Evolutionary conservation across 768 basidiomycete genomes (phyloP).

Genomic region (Lentinula lateritia): DNA sequence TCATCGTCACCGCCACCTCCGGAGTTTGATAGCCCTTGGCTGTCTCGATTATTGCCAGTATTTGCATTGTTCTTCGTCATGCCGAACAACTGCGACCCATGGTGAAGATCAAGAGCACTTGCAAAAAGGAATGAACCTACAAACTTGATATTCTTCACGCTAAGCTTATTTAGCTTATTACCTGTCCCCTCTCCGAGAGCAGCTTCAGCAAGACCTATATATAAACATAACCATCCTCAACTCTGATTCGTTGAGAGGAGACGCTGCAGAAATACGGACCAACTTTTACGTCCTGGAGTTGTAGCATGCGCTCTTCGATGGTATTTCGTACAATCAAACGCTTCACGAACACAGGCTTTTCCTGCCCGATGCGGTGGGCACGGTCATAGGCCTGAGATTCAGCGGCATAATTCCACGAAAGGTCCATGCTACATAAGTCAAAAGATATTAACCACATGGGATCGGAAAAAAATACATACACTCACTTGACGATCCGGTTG

Average conservation of each 20-base stretch:
- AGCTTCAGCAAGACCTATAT: conserved; percentile 55
- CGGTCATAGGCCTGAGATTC: conserved; percentile 68
- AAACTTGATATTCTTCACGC: conserved; percentile 63
- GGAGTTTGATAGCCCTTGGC: not conserved
- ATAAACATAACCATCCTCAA: not conserved
- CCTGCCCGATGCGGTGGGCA: conserved; percentile 66
- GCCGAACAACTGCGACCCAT: conserved; percentile 29
- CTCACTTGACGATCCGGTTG: conserved; percentile 66
- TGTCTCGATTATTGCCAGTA: not conserved
- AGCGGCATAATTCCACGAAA: conserved; percentile 70
- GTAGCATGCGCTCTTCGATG: conserved; percentile 76
- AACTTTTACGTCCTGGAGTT: conserved; percentile 62
- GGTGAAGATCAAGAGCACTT: not conserved
- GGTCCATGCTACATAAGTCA: conserved; percentile 45
- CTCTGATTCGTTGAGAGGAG: not conserved
- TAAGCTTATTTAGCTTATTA: conserved; percentile 55
- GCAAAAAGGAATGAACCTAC: conserved; percentile 26
- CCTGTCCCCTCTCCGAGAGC: conserved; percentile 67
- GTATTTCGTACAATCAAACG: conserved; percentile 62
- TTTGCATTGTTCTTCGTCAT: conserved; percentile 16
- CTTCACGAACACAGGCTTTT: conserved; percentile 63
- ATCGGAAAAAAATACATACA: not conserved
- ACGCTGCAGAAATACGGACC: conserved; percentile 25
- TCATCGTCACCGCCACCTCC: not conserved
- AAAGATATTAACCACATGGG: not conserved